Evolutionary conservation across 352 stramenopile species (phyloP), one percentile per base, ranked within the genome.

Genomic region (Albugo laibachii): DNA sequence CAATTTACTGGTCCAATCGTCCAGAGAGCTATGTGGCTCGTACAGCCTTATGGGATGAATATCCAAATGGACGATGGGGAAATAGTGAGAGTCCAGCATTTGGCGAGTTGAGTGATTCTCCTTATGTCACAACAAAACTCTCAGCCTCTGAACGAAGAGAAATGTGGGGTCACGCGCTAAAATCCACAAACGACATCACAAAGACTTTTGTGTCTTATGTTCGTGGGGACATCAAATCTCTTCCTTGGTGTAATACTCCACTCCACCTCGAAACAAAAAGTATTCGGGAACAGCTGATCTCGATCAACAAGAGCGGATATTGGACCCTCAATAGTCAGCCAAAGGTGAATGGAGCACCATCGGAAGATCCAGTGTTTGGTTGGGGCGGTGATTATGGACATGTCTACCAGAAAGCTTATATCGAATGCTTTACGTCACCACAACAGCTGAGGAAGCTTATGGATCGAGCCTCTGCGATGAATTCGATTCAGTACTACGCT

Each of bases 381-480:
- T 99, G 95, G 95, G 95, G 95, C 52, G 93, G 93, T 11, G 61
- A 67, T 19, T 92, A 91, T 47, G 95, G 95, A 31, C 82, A 79
- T 41, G 93, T 98, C 36, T 99, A 98, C 69, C 95, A 99, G 65
- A 98, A 98, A 69, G 93, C 92, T 18, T 99, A 99, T 65, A 84
- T 97, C 50, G 95, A 99, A 70, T 98, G 91, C 63, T 99, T 99
- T 61, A 82, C 94, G 45, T 97, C 81, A 47, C 93, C 92, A 5
- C 73, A 92, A 47, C 86, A 87, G 53, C 77, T 94, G 61, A 88
- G 87, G 59, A 81, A 80, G 53, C 80, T 94, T 51, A 94, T 94
- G 19, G 76, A 93, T 14, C 80, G 81, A 20, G 77, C 73, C 11
- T 60, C 81, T 6, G 69, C 69, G 55, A 79, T 97, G 61, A 63